phyloP scores from a whole-genome alignment of 1,284 basidiomycete genomes.

The Wolfiporia cocos region DNA sequence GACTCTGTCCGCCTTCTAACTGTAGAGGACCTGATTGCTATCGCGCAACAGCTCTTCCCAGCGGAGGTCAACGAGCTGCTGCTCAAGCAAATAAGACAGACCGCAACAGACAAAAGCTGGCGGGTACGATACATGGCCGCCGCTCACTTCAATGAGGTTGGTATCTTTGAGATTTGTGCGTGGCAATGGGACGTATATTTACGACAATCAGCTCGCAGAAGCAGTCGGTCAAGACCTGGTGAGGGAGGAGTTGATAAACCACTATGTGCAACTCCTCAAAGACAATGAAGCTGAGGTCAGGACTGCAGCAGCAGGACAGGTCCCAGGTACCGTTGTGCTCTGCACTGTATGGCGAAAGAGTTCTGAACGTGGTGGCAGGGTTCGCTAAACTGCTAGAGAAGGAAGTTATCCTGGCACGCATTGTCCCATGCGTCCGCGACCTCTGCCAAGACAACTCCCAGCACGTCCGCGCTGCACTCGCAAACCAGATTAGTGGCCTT shows the following conservation, averaged over 20 bases:
- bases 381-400: conserved; percentile 94
- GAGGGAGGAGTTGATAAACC: conserved; percentile 89
- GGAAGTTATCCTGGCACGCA: conserved; percentile 88
- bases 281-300: conserved; percentile 99
- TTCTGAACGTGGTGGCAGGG: conserved; percentile 43
- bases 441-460: conserved; percentile 92
- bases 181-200: conserved; percentile 3
- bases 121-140: conserved; percentile 99
- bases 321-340: conserved; percentile 65
- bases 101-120: conserved; percentile 97
- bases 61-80: conserved; percentile 90
- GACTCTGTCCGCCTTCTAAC: conserved; percentile 97
- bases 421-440: conserved; percentile 96
- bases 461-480: conserved; percentile 95
- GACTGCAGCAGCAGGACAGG: conserved; percentile 93
- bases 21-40: conserved; percentile 93
- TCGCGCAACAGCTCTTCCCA: conserved; percentile 81
- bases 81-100: conserved; percentile 82
- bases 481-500: conserved; percentile 96
- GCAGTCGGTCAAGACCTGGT: conserved; percentile 90
- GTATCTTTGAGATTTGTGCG: conserved; percentile 17
- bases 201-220: conserved; percentile 68
- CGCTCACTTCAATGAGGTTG: conserved; percentile 92
- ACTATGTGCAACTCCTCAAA: conserved; percentile 92
- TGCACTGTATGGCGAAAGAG: neutral